phyloP scores from a whole-genome alignment of 306 rosid genomes.

The Vigna mungo region DNA sequence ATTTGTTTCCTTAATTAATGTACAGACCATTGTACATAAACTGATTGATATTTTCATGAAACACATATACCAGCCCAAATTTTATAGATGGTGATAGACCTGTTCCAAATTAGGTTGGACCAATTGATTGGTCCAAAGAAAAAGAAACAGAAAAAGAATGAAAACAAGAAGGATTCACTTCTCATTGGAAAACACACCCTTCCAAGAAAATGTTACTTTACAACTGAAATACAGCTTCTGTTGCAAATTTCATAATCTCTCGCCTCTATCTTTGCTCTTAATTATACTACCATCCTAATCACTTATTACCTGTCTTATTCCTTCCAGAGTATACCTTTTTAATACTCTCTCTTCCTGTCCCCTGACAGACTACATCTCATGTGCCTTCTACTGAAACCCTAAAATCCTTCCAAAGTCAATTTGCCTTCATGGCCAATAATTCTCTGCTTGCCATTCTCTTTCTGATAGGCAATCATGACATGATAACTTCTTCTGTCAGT shows the following conservation, averaged over 20 bases:
- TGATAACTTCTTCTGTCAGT: background rate
- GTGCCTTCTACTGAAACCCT: background rate
- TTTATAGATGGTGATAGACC: background rate
- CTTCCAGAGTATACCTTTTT: background rate
- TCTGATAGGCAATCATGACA: background rate
- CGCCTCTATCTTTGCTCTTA: background rate
- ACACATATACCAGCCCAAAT: background rate
- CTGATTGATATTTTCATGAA: slow-evolving; percentile 9
- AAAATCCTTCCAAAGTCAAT: background rate
- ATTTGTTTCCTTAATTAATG: slow-evolving; percentile 14
- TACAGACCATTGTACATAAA: background rate
- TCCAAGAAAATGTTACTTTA: background rate
- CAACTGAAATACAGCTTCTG: background rate
- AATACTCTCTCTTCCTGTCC: background rate
- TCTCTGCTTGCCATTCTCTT: background rate
- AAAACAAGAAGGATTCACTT: background rate
- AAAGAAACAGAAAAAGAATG: background rate
- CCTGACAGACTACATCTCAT: background rate
- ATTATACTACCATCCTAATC: background rate
- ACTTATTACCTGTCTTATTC: background rate
- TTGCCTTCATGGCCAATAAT: background rate
- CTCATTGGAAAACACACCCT: background rate
- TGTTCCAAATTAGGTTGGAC: background rate
- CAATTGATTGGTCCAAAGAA: background rate
- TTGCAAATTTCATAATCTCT: background rate